Evolutionary conservation across 495 filamentous ascomycete genomes (phyloP), one percentile per base, ranked within the genome.

Genomic region (Aspergillus saccharolyticus): DNA sequence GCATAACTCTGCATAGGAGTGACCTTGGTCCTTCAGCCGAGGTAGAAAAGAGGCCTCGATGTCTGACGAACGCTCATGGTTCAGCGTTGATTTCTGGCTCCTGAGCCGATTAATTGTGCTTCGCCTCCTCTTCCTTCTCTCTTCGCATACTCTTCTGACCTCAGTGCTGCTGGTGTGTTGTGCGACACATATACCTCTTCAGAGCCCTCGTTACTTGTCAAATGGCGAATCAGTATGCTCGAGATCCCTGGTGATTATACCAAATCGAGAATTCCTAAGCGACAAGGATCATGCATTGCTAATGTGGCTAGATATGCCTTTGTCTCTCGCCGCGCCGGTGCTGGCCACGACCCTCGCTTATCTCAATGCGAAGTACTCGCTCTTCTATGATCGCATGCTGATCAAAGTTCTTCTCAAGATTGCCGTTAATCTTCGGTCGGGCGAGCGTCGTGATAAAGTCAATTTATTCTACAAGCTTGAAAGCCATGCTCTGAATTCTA

Each of bases 381-480:
- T 96, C 30, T 81, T 71, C 57, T 83, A 91, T 68, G 93, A 97
- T 69, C 61, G 74, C 16, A 58, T 63, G 9, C 62, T 90, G 1
- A 63, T 96, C 52, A 68, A 64, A 21, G 71, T 78, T 28, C 57
- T 82, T 30, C 17, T 82, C 18, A 74, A 72, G 9, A 71, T 78
- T 24, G 54, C 68, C 16, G 19, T 82, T n/a, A 70, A 65, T 2
- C 63, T 77, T 8, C 62, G 63, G 19, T 16, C 77, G 12, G 74
- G 74, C 39, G 76, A 83, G 50, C 75, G 73, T 12, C 76, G 75
- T 0, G 89, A 88, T 59, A 76, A 78, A 20, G 48, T 89, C 54
- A 96, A 86, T 65, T 68, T 83, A 43, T 98, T 97, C 75, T 96
- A 97, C 71, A 58, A 72, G 17, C 77, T 98, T 42, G 94, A 97